A percentile compares a stretch with the other conserved stretches of the same genome.
phyloP scores from a whole-genome alignment of 768 basidiomycete species.

The Collybia nuda region DNA sequence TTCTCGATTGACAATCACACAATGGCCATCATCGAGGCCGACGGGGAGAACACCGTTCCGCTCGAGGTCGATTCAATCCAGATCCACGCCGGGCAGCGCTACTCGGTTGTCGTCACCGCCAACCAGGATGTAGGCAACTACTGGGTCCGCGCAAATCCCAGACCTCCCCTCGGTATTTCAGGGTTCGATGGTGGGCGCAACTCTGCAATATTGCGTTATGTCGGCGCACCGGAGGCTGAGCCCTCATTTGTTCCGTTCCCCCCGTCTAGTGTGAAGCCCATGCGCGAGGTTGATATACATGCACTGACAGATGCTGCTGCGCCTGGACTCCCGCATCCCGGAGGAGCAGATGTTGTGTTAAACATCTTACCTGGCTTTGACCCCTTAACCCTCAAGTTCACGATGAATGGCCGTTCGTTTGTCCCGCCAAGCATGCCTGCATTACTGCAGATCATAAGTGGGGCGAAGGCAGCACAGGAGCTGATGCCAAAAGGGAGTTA shows the following conservation, averaged over 20 bases:
- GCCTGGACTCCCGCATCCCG: constrained; percentile 25
- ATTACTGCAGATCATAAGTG: constrained; percentile 38
- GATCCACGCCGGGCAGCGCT: constrained; percentile 25
- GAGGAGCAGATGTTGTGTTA: neutral
- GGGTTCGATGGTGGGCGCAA: constrained; percentile 38
- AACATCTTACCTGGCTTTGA: neutral
- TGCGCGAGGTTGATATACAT: neutral
- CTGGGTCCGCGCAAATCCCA: constrained; percentile 39
- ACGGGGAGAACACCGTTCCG: constrained; percentile 25
- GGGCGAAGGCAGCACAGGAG: constrained; percentile 33
- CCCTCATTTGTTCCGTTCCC: constrained; percentile 20
- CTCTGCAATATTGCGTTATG: constrained; percentile 51
- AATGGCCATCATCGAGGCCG: constrained; percentile 33
- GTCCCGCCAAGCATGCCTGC: constrained; percentile 30
- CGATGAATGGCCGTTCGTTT: constrained; percentile 30
- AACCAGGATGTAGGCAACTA: constrained; percentile 50
- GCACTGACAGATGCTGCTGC: neutral
- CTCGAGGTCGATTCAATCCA: constrained; percentile 26
- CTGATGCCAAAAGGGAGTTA: constrained; percentile 40
- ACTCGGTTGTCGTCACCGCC: constrained; percentile 38
- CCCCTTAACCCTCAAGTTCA: constrained; percentile 11
- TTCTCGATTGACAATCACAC: constrained; percentile 10
- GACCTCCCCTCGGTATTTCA: constrained; percentile 7
- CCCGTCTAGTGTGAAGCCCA: neutral
- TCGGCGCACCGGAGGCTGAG: constrained; percentile 38